Evolutionary conservation across 352 stramenopile genomes (phyloP), one percentile per base, ranked within the genome.

Genomic region (Phytophthora sansomeana): DNA sequence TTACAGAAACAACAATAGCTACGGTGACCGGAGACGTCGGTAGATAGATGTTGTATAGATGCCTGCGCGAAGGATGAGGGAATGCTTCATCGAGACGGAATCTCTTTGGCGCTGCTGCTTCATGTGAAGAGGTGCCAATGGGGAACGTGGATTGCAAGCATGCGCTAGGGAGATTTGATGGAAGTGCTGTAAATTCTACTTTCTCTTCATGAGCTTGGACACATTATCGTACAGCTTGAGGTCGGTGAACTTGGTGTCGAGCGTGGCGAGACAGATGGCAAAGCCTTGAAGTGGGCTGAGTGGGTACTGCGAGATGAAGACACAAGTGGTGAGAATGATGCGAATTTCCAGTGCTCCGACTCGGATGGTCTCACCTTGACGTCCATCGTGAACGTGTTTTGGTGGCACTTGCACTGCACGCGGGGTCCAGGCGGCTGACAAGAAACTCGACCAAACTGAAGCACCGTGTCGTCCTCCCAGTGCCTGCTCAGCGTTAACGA

Each of bases 311-410:
- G 81, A 71, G 57, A 17, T 36, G 8, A 43, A 41, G n/a, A 54
- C 13, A 11, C 5, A 54, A 10, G 28, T 47, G 42, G 36, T 55
- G 21, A 28, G 16, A 26, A 24, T 21, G 21, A 55, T 50, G 9
- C 9, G 39, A 6, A 28, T 38, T 38, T 38, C 32, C 32, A 6
- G 5, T 5, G 32, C 32, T 43, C 21, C 42, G 42, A 49, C 19
- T 14, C 13, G 11, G 17, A 10, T n/a, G 17, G 50, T 32, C 16
- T 80, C 78, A 73, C 75, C 72, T 80, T 74, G 69, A 98, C 85
- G 67, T 99, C 95, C 89, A 98, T 97, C 2, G 87, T 97, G 74
- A 99, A 99, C 7, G 67, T 78, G 57, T 96, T 80, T 42, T 97
- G 92, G 72, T 90, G 81, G 67, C 81, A 89, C 42, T 82, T 86